phyloP scores from a whole-genome alignment of 768 basidiomycete species.

The button mushroom (Agaricus bisporus) region DNA sequence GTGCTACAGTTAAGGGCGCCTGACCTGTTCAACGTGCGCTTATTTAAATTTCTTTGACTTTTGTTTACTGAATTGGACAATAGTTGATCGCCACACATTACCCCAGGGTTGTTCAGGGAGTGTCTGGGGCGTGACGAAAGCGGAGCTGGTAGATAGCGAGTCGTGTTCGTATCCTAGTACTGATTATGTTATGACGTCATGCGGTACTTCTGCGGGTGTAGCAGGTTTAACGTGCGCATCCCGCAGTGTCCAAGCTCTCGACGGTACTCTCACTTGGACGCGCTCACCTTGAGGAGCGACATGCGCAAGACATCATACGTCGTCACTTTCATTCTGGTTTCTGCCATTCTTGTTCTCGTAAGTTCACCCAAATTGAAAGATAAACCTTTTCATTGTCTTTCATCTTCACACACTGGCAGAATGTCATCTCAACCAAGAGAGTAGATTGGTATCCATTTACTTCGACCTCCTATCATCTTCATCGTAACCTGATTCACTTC shows the following conservation, averaged over 20 bases:
- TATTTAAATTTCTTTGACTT: neutral
- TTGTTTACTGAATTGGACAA: neutral
- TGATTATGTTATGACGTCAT: neutral
- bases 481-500: neutral
- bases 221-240: neutral
- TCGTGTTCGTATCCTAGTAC: neutral
- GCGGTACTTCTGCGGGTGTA: neutral
- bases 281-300: conserved; percentile 17
- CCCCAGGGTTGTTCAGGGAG: conserved; percentile 63
- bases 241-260: too few relatives aligned
- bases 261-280: neutral
- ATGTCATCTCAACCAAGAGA: conserved; percentile 46
- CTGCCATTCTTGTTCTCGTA: conserved; percentile 45
- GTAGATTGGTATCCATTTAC: conserved; percentile 52
- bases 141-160: neutral
- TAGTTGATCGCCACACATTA: conserved; percentile 65
- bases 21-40: conserved; percentile 54
- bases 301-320: conserved; percentile 69
- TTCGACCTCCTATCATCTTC: neutral
- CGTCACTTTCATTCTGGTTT: conserved; percentile 52
- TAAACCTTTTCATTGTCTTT: neutral
- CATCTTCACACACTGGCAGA: conserved; percentile 29
- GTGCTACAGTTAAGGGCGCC: conserved; percentile 70
- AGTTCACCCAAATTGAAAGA: conserved; percentile 16
- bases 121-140: conserved; percentile 26